Evolutionary conservation across 2,329 filamentous ascomycete genomes (phyloP).

Genomic region (Fusarium sp.): DNA sequence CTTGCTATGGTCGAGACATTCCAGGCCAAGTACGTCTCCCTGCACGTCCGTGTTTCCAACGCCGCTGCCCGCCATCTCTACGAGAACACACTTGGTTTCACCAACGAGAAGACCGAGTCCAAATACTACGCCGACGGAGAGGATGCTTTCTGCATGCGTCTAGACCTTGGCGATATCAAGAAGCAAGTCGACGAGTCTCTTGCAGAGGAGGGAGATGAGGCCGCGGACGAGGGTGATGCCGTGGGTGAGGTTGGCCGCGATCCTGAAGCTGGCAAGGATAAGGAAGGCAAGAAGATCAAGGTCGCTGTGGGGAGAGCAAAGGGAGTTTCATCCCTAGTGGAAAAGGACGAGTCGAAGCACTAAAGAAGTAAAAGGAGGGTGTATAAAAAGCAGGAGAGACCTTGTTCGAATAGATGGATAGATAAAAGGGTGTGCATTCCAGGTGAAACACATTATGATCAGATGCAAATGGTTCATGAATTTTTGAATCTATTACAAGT

Average conservation of each 20-base stretch:
- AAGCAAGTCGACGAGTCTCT: constrained; percentile 56
- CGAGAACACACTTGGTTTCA: constrained; percentile 90
- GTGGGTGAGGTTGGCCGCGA: constrained; percentile 73
- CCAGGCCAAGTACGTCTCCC: constrained; percentile 88
- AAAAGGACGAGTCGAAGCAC: constrained; percentile 70
- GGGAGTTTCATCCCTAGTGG: constrained; percentile 82
- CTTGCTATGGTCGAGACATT: constrained; percentile 97
- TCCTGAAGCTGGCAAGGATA: constrained; percentile 52
- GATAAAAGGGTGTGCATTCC: constrained; percentile 37
- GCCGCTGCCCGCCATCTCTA: constrained; percentile 91
- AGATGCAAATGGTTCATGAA: not conserved
- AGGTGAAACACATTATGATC: constrained; percentile 27
- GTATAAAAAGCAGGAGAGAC: not conserved
- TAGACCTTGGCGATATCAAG: constrained; percentile 76
- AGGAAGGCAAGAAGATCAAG: constrained; percentile 66
- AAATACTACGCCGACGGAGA: constrained; percentile 99
- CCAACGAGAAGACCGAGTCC: constrained; percentile 83
- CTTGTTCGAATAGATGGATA: constrained; percentile 44
- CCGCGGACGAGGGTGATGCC: constrained; percentile 73
- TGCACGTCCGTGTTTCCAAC: constrained; percentile 96
- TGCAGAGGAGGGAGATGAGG: constrained; percentile 57
- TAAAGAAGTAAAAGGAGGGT: not conserved
- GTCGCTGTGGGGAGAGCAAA: constrained; percentile 85
- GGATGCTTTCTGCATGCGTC: constrained; percentile 93
- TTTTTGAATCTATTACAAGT: not conserved